These are phyloP conservation scores for Leccinellum luteum DNA, from an alignment of 768 basidiomycete genomes.

Conservation along the genomic window DNA sequence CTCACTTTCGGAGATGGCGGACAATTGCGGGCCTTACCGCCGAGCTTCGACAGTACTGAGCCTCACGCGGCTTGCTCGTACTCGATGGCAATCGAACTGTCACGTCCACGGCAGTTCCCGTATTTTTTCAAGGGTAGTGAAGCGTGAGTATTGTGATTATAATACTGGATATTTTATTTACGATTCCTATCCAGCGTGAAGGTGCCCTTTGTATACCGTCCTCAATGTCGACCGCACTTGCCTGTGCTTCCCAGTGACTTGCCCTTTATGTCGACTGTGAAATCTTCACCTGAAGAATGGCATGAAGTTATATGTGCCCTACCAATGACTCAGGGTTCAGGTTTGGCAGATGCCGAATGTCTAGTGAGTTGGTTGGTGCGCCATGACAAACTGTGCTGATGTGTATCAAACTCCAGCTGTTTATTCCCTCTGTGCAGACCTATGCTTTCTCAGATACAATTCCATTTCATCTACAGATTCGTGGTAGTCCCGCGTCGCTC, in stretches of 20 bases:
- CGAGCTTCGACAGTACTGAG: slow-evolving; percentile 36
- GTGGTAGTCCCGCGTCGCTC: slow-evolving; percentile 44
- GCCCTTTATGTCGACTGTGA: slow-evolving; percentile 56
- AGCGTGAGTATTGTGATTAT: slow-evolving; percentile 34
- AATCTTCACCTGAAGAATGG: slow-evolving; percentile 68
- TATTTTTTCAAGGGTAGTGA: slow-evolving; percentile 46
- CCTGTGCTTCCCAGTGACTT: slow-evolving; percentile 46
- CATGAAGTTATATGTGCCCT: slow-evolving; percentile 47
- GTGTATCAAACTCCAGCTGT: slow-evolving; percentile 40
- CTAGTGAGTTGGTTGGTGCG: slow-evolving; percentile 39
- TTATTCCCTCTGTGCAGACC: slow-evolving; percentile 54
- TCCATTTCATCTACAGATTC: slow-evolving; percentile 64
- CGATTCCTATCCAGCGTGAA: slow-evolving; percentile 35
- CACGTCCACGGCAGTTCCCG: slow-evolving; percentile 38
- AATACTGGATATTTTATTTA: background rate
- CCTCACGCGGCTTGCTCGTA: slow-evolving; percentile 42
- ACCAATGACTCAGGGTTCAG: slow-evolving; percentile 34
- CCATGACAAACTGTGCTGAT: background rate
- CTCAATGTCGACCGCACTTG: slow-evolving; percentile 52
- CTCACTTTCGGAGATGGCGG: slow-evolving; percentile 40
- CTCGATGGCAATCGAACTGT: slow-evolving; percentile 42
- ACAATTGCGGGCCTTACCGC: slow-evolving; percentile 42
- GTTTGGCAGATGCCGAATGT: slow-evolving; percentile 41
- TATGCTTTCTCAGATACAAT: slow-evolving; percentile 56
- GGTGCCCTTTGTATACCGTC: slow-evolving; percentile 50